Conservation (phyloP, 805 yeast species). For the Candida coquimbonensis region DNA sequence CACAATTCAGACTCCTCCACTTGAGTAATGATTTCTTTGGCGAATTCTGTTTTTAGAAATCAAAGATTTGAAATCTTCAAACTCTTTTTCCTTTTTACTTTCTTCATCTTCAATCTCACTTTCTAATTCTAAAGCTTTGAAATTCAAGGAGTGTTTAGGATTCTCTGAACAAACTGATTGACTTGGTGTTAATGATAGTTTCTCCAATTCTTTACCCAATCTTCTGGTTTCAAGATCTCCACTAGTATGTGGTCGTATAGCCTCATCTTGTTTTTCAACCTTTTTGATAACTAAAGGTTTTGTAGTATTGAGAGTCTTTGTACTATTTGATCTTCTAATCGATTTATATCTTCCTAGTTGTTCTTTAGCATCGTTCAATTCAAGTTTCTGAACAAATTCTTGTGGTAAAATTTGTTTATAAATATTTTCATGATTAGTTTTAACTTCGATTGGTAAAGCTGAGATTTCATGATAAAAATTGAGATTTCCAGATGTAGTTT, state of each 20-base stretch:
- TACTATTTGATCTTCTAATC: background rate
- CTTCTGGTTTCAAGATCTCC: background rate
- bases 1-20: background rate
- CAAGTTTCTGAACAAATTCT: background rate
- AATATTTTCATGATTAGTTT: conserved; percentile 3
- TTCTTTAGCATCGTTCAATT: background rate
- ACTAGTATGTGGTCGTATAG: background rate
- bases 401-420: background rate
- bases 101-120: background rate
- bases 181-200: background rate
- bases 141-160: background rate
- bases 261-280: background rate
- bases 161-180: too few relatives aligned
- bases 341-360: background rate
- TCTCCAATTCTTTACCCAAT: background rate
- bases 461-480: conserved; percentile 3
- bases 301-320: background rate
- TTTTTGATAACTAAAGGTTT: background rate
- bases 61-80: conserved; percentile 1
- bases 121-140: background rate
- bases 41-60: conserved; percentile 1
- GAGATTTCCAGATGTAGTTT: background rate
- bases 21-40: background rate
- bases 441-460: background rate
- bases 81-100: background rate